A percentile compares a stretch with the other conserved stretches of the same genome.
Evolutionary conservation across 2,329 filamentous ascomycete genomes (phyloP).

Genomic region (Verticillium klebahnii): DNA sequence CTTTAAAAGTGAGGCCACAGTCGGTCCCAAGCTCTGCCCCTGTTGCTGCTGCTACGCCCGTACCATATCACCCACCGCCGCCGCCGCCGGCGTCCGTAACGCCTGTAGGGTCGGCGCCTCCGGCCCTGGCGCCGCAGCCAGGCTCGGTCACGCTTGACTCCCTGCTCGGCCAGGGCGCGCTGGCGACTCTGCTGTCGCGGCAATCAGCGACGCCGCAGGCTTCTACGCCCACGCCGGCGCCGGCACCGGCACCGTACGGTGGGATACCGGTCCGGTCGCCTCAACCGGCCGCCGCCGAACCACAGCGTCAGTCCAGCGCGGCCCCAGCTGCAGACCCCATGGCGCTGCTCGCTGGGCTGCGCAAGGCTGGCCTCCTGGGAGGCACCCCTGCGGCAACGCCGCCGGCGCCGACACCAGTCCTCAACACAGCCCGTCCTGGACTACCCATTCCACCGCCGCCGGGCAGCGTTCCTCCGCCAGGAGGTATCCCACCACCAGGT

Average conservation of each 20-base stretch:
- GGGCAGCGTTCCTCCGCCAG: slow-evolving; percentile 14
- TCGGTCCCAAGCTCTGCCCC: slow-evolving; percentile 35
- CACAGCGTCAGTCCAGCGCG: slow-evolving; percentile 29
- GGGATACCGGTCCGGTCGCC: slow-evolving; percentile 43
- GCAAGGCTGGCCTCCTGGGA: slow-evolving; percentile 62
- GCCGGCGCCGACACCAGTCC: slow-evolving; percentile 22
- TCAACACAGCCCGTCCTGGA: background rate
- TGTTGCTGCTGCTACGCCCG: slow-evolving; percentile 34
- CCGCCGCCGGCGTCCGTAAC: slow-evolving; percentile 28
- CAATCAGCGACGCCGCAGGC: slow-evolving; percentile 45
- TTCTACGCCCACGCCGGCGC: slow-evolving; percentile 37
- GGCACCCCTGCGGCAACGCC: slow-evolving; percentile 31
- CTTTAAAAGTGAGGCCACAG: slow-evolving; percentile 54
- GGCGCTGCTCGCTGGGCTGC: slow-evolving; percentile 62
- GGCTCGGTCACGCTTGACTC: slow-evolving; percentile 48
- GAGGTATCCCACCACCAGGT: slow-evolving; percentile 21
- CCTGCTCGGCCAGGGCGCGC: slow-evolving; percentile 53
- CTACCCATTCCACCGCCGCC: background rate
- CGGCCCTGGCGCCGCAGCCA: slow-evolving; percentile 16
- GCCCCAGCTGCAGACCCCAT: slow-evolving; percentile 42
- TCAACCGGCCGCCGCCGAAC: slow-evolving; percentile 35
- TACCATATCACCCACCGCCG: slow-evolving; percentile 26
- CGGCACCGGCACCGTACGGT: slow-evolving; percentile 14
- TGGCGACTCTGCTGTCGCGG: slow-evolving; percentile 55
- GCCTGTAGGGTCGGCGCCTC: slow-evolving; percentile 22